These are phyloP conservation scores for Metschnikowia lunata DNA, from an alignment of 805 yeast genomes.

Conservation along the genomic window DNA sequence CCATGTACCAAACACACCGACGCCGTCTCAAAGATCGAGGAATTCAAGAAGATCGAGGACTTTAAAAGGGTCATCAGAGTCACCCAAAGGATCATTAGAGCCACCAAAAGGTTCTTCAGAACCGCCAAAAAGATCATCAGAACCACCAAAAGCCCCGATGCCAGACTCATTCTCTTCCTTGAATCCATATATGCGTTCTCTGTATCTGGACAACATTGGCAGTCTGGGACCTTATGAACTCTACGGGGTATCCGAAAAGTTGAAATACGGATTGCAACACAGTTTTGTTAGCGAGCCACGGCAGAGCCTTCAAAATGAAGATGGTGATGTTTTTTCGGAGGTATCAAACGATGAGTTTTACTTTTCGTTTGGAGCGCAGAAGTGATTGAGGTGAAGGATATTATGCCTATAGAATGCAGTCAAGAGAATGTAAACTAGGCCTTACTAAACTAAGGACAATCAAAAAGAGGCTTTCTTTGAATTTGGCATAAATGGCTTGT, in stretches of 20 bases:
- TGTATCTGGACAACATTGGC: conserved; percentile 1
- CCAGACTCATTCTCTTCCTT: background rate
- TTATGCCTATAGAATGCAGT: too few species aligned
- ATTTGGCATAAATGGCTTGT: too few species aligned
- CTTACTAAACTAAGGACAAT: too few species aligned
- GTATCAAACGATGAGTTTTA: conserved; percentile 12
- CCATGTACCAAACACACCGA: too few species aligned
- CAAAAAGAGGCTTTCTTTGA: too few species aligned
- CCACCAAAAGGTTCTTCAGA: too few species aligned
- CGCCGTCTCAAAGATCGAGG: too few species aligned
- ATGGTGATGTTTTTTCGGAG: conserved; percentile 3
- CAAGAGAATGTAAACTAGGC: too few species aligned
- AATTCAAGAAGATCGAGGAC: background rate
- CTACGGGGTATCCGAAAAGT: background rate
- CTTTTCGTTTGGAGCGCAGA: conserved; percentile 7
- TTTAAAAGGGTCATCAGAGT: background rate
- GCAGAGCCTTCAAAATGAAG: background rate
- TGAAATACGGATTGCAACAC: background rate
- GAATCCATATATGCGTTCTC: conserved; percentile 13
- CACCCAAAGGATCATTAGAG: background rate
- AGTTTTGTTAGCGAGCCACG: background rate
- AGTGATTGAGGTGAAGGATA: too few species aligned
- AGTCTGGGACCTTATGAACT: conserved; percentile 12
- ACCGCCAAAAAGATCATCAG: background rate
- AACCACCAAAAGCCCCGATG: background rate